phyloP scores from a whole-genome alignment of 805 yeast genomes.

The Candida patagonica region DNA sequence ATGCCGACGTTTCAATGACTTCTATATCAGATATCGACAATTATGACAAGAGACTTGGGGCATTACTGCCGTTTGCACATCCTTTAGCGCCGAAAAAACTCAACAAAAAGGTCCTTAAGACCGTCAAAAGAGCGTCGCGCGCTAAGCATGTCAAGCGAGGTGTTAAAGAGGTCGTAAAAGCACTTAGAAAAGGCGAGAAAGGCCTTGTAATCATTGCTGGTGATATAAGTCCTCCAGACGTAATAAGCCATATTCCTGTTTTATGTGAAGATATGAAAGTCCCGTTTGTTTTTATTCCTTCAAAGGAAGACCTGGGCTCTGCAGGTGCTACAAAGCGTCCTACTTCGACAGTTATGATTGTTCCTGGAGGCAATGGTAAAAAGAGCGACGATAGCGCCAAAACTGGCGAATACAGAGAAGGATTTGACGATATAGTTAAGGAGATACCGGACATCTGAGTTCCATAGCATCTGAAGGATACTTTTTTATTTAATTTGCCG shows the following conservation, averaged over 20 bases:
- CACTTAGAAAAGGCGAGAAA: constrained; percentile 95
- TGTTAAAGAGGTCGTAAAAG: constrained; percentile 97
- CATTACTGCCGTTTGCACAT: constrained; percentile 81
- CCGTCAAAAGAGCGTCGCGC: constrained; percentile 95
- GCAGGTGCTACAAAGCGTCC: constrained; percentile 99
- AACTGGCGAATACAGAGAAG: constrained; percentile 83
- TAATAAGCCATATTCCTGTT: constrained; percentile 93
- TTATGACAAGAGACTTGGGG: constrained; percentile 87
- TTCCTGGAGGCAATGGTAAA: constrained; percentile 81
- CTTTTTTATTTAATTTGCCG: too few relatives aligned
- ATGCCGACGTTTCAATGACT: constrained; percentile 3
- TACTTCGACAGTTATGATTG: constrained; percentile 93
- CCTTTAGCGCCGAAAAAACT: constrained; percentile 95
- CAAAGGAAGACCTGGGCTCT: constrained; percentile 95
- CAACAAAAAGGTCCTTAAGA: constrained; percentile 89
- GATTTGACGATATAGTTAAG: constrained; percentile 87
- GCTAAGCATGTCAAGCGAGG: constrained; percentile 98
- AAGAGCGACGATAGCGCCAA: constrained; percentile 50
- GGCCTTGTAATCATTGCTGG: constrained; percentile 96
- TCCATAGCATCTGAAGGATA: too few relatives aligned
- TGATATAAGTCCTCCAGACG: constrained; percentile 96
- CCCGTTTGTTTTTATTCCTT: constrained; percentile 89
- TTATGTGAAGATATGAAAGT: constrained; percentile 90
- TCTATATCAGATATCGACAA: constrained; percentile 42
- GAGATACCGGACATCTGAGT: constrained; percentile 42